Percentiles rank a stretch among this genome's conserved stretches.
Evolutionary conservation across 2,329 filamentous ascomycete species (phyloP).

Genomic region (Cytospora mali): DNA sequence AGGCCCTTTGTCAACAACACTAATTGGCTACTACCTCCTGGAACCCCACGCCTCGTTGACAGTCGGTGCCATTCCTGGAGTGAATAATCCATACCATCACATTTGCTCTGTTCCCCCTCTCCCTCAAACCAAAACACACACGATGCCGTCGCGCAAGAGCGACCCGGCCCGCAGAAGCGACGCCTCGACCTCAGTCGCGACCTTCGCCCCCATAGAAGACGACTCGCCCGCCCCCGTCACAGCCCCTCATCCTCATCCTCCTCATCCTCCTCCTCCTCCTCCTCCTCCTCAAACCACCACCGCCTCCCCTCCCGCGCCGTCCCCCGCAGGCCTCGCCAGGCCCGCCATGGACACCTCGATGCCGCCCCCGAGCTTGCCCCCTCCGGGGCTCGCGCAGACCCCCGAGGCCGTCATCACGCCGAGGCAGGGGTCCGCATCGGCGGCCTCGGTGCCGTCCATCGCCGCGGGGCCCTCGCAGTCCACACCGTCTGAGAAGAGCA

Average conservation of each 20-base stretch:
- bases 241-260: constrained; percentile 26
- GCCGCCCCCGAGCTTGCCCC: constrained; percentile 29
- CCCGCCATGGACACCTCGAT: constrained; percentile 31
- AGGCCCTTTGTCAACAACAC: neutral
- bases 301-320: constrained; percentile 22
- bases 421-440: constrained; percentile 32
- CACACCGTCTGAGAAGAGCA: constrained; percentile 32
- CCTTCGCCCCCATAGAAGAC: constrained; percentile 49
- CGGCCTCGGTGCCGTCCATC: constrained; percentile 25
- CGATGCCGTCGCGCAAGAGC: constrained; percentile 61
- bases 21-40: neutral
- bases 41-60: neutral
- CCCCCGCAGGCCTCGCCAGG: constrained; percentile 31
- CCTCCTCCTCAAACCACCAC: constrained; percentile 28
- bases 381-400: constrained; percentile 28
- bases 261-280: neutral
- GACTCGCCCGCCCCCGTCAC: constrained; percentile 31
- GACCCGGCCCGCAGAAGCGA: constrained; percentile 50
- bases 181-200: constrained; percentile 49
- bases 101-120: neutral
- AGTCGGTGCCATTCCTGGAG: neutral
- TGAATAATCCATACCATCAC: neutral
- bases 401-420: constrained; percentile 30
- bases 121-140: constrained; percentile 11
- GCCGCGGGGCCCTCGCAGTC: constrained; percentile 22